Conservation (phyloP, 2,329 filamentous ascomycete genomes). For the Aspergillus oerlinghausenensis region DNA sequence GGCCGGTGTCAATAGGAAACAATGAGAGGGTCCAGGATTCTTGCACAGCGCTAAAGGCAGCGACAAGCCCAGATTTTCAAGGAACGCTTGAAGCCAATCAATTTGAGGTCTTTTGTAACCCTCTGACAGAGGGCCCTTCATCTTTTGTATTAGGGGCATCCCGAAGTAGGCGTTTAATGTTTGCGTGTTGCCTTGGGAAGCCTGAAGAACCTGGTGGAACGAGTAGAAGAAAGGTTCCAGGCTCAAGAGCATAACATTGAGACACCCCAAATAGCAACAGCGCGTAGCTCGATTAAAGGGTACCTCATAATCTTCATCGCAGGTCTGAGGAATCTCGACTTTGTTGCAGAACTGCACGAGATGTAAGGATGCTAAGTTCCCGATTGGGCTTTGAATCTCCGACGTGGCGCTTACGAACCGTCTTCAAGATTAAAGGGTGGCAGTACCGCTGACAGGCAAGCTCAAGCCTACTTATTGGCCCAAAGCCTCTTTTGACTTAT, state of each 20-base stretch:
- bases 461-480: neutral
- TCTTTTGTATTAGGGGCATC: slow-evolving; percentile 6
- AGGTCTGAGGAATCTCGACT: neutral
- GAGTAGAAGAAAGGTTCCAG: slow-evolving; percentile 8
- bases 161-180: neutral
- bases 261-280: slow-evolving; percentile 16
- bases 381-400: slow-evolving; percentile 4
- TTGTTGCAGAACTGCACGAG: slow-evolving; percentile 10
- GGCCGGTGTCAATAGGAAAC: slow-evolving; percentile 1
- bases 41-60: neutral
- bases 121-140: slow-evolving; percentile 1
- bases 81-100: slow-evolving; percentile 13
- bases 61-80: slow-evolving; percentile 1
- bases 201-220: slow-evolving; percentile 1
- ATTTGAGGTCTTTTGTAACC: neutral
- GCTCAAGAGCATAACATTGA: neutral
- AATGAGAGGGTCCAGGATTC: neutral
- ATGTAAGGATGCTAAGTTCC: neutral
- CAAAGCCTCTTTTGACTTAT: neutral
- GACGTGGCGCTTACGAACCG: slow-evolving; percentile 5
- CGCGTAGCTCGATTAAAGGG: slow-evolving; percentile 10
- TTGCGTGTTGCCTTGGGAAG: slow-evolving; percentile 1
- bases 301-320: neutral
- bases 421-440: neutral
- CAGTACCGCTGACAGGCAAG: neutral